A percentile compares a stretch with the other conserved stretches of the same genome.
Conservation (phyloP, 1,139 yeast genomes). For the Schizosaccharomyces versatilis region DNA sequence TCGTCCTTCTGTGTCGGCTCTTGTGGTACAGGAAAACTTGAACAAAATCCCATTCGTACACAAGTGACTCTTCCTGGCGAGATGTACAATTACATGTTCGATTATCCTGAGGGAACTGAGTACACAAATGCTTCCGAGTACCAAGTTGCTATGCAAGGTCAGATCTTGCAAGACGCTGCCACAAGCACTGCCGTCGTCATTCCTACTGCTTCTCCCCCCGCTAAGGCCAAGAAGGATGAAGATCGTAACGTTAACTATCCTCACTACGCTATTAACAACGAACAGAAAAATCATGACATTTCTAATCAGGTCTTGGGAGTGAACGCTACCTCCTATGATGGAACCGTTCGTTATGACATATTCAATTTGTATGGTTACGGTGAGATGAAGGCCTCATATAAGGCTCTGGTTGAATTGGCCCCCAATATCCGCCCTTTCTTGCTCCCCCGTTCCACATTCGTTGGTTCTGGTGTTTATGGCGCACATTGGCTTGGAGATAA, state of each 20-base stretch:
- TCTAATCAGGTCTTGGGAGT: slow-evolving; percentile 20
- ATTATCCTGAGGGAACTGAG: slow-evolving; percentile 16
- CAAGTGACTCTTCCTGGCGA: slow-evolving; percentile 13
- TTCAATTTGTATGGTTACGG: slow-evolving; percentile 68
- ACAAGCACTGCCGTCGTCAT: slow-evolving; percentile 6
- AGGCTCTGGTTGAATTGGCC: slow-evolving; percentile 35
- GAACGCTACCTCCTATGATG: slow-evolving; percentile 20
- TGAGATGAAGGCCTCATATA: slow-evolving; percentile 54
- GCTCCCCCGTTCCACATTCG: slow-evolving; percentile 58
- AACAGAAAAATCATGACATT: slow-evolving; percentile 19
- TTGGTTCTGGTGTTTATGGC: slow-evolving; percentile 75
- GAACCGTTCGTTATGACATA: slow-evolving; percentile 29
- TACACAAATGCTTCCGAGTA: slow-evolving; percentile 16
- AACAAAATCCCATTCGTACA: slow-evolving; percentile 16
- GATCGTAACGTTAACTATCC: slow-evolving; percentile 18
- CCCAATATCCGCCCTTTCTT: slow-evolving; percentile 47
- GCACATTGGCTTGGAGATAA: slow-evolving; percentile 98
- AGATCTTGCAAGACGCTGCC: slow-evolving; percentile 5
- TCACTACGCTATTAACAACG: slow-evolving; percentile 20
- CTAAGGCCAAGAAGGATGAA: slow-evolving; percentile 14
- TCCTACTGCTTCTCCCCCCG: slow-evolving; percentile 9
- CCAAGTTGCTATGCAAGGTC: slow-evolving; percentile 12
- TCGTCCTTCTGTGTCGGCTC: slow-evolving; percentile 21
- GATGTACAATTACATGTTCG: slow-evolving; percentile 14
- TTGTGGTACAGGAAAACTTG: slow-evolving; percentile 16